Evolutionary conservation across 2,329 filamentous ascomycete species (phyloP), one percentile per base, ranked within the genome.

Genomic region (Xylaria digitata): DNA sequence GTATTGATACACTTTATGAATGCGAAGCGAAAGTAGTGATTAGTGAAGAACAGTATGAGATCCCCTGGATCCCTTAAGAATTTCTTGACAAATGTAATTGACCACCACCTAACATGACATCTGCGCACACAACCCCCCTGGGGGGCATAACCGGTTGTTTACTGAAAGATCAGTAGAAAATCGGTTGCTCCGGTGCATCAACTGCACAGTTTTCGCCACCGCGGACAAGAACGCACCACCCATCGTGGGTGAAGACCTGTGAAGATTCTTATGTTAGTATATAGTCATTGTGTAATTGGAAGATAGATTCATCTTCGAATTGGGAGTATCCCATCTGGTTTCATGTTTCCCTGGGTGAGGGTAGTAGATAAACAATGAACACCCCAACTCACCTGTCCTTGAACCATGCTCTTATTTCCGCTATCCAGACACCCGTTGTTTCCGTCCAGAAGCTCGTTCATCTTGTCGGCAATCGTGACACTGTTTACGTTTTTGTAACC

Each of bases 401-500:
- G 65, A 19, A 70, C 68, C 59, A 57, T 50, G 3, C 13, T 63
- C 34, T 37, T 6, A 30, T 70, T 56, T n/a, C 52, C 65, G 11
- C 34, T 7, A 23, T 68, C 65, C 6, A 70, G 58, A 15, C 68
- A 70, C 13, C 68, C 68, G 30, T 63, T 17, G 30, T 70, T 43
- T 6, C 61, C 58, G 21, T 70, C 65, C 3, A 70, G 54, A 13
- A 70, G 68, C 3, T 60, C 48, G 32, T 70, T 68, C 68, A 70
- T 68, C 45, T 62, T 37, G 37, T 70, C 68, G 2, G 68, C 68
- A 15, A 70, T 63, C 7, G 1, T n/a, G 6, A 70, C 48, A 34
- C 68, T 70, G 26, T 70, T 70, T 6, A 58, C 17, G 1, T 19
- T 60, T 11, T 63, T 13, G 17, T 54, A 65, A 4, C 21, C 61